phyloP scores from a whole-genome alignment of 148 eudicot species.

The Chenopodium suecicum region DNA sequence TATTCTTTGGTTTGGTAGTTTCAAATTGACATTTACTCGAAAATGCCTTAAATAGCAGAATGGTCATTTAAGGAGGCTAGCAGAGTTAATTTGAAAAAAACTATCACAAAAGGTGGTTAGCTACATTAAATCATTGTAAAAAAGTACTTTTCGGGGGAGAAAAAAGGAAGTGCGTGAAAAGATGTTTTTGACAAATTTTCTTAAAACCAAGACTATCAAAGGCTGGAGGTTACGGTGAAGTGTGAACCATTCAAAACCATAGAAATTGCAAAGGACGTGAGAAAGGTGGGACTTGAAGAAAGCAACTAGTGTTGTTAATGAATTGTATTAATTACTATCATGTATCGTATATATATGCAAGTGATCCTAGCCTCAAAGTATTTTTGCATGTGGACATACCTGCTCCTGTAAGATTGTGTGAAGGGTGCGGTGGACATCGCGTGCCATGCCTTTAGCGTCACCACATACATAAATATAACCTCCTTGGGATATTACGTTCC shows the following conservation, averaged over 20 bases:
- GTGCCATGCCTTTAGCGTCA: conserved; percentile 99
- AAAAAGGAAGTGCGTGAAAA: background rate
- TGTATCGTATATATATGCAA: background rate
- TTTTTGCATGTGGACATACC: conserved; percentile 39
- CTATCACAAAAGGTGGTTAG: background rate
- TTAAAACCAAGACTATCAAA: background rate
- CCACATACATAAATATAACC: conserved; percentile 91
- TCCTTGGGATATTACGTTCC: conserved; percentile 78
- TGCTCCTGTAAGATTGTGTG: conserved; percentile 91
- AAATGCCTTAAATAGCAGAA: background rate
- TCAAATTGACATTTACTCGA: background rate
- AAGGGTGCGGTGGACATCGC: conserved; percentile 88
- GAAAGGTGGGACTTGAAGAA: background rate
- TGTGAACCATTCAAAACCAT: background rate
- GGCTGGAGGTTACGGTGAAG: background rate
- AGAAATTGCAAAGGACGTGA: background rate
- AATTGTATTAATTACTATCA: background rate
- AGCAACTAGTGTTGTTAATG: background rate
- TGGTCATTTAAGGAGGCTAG: background rate
- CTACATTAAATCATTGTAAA: background rate
- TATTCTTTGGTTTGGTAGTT: background rate
- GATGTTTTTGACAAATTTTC: background rate
- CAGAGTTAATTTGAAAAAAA: background rate
- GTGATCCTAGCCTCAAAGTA: background rate
- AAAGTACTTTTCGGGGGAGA: background rate